Evolutionary conservation across 352 stramenopile species (phyloP), one percentile per base, ranked within the genome.

Genomic region (Phytophthora pluvialis): DNA sequence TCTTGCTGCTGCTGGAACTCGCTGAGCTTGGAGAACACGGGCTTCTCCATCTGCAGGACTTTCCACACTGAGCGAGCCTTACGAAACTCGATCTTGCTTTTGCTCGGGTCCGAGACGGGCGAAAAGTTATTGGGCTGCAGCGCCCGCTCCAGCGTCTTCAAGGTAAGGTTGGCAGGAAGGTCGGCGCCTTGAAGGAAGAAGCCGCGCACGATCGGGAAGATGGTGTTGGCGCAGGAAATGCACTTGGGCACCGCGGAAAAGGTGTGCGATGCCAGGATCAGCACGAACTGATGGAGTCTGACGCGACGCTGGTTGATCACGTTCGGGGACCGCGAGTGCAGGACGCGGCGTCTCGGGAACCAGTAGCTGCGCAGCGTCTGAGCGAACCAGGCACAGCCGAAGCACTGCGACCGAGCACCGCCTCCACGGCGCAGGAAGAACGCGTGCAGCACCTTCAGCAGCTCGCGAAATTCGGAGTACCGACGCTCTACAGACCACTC

Each of bases 81-180:
- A 13, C 82, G 80, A 46, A 89, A 93, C 54, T 92, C 81, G 54
- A 93, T 86, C 58, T 91, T 90, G 75, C 83, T 91, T 64, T 91
- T 91, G 43, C 60, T 83, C 40, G 83, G 81, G 46, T 92, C 85
- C 2, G 72, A 60, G 32, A 93, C 89, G 1, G 81, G 62, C 7
- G 79, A 86, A 44, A 93, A 93, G 11, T 76, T 64, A 26, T 83
- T 60, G 1, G 75, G 66, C 15, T 65, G 64, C 11, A 91, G 56
- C 26, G 63, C 43, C 38, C 59, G 58, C 25, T 66, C 55, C 36
- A 93, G 71, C 7, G 61, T 60, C 7, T 67, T 51, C 40, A 70
- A 54, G 5, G 55, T 77, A 3, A 88, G 29, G 15, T 55, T 54
- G 8, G 73, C 70, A 18, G 76, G 65, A 16, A 75, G 57, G 4